Conservation (phyloP, 495 filamentous ascomycete genomes). For the Pyrenula massariospora region DNA sequence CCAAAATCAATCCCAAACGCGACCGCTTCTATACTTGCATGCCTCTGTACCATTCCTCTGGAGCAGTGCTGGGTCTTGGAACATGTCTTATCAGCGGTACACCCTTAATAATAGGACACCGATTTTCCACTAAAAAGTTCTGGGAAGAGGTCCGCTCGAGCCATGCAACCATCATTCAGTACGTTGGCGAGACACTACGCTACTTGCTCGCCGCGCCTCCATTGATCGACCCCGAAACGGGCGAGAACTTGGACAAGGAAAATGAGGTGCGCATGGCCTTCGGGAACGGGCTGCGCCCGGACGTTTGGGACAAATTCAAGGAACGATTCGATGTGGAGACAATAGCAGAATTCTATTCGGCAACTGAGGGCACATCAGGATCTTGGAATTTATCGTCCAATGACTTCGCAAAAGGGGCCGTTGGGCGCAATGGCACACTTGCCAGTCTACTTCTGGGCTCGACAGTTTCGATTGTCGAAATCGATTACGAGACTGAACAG, state of each 20-base stretch:
- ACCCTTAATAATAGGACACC: conserved; percentile 62
- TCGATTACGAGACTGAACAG: conserved; percentile 60
- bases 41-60: conserved; percentile 90
- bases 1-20: conserved; percentile 30
- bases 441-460: conserved; percentile 39
- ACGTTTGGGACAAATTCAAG: conserved; percentile 84
- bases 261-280: conserved; percentile 73
- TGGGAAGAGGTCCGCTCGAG: conserved; percentile 66
- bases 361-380: conserved; percentile 68
- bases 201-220: conserved; percentile 73
- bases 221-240: conserved; percentile 47
- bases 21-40: conserved; percentile 90
- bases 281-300: conserved; percentile 85
- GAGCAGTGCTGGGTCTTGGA: conserved; percentile 56
- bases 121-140: conserved; percentile 74
- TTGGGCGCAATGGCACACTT: conserved; percentile 65
- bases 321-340: conserved; percentile 72
- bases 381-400: conserved; percentile 70
- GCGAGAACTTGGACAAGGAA: conserved; percentile 63
- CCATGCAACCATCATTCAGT: conserved; percentile 76
- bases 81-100: conserved; percentile 45
- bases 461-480: conserved; percentile 47
- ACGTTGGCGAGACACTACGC: conserved; percentile 89
- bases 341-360: conserved; percentile 81
- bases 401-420: conserved; percentile 63